Conservation (phyloP, 2,329 filamentous ascomycete species). For the Aspergillus clavatus region DNA sequence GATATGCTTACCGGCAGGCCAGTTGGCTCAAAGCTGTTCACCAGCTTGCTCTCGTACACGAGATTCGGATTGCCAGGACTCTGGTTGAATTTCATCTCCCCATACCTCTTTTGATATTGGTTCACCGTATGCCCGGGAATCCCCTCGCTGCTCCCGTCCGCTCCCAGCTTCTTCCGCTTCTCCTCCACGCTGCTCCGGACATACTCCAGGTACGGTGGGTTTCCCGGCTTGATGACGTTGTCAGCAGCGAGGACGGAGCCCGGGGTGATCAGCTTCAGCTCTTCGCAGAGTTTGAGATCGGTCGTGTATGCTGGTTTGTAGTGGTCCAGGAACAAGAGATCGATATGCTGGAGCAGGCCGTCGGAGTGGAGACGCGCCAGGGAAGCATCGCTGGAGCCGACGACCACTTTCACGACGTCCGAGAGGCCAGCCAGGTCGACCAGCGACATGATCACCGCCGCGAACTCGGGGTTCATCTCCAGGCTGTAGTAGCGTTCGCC, state of each 20-base stretch:
- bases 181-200: slow-evolving; percentile 59
- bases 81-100: no score
- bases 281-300: slow-evolving; percentile 72
- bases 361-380: no score
- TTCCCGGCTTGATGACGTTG: slow-evolving; percentile 40
- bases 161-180: no score
- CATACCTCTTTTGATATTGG: no score
- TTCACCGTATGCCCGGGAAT: no score
- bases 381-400: slow-evolving; percentile 62
- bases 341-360: no score
- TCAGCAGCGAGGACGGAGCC: slow-evolving; percentile 46
- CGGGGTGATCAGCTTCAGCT: slow-evolving; percentile 52
- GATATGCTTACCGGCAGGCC: no score
- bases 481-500: slow-evolving; percentile 64
- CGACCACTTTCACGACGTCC: slow-evolving; percentile 63
- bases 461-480: slow-evolving; percentile 69
- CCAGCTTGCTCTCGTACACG: no score
- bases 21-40: no score
- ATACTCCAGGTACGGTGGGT: slow-evolving; percentile 52
- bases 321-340: slow-evolving; percentile 74
- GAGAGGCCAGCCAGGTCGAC: slow-evolving; percentile 66
- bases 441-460: slow-evolving; percentile 61
- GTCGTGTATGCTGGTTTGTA: slow-evolving; percentile 69
- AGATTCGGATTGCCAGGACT: no score
- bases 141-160: no score